Conservation (phyloP, 2,329 filamentous ascomycete genomes). For the Scytalidium lignicola region DNA sequence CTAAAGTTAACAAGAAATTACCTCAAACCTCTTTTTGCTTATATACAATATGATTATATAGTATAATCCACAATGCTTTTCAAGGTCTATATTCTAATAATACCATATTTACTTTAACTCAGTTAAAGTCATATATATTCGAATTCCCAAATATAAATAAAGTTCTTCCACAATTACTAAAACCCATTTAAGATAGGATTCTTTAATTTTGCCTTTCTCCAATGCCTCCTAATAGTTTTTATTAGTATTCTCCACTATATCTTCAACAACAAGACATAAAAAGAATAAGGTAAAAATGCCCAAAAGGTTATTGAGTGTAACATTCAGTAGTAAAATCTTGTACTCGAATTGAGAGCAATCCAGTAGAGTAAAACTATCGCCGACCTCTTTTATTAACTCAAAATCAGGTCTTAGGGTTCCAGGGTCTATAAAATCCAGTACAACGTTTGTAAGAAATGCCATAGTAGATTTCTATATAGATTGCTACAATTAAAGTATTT, state of each 20-base stretch:
- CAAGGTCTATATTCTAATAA: background rate
- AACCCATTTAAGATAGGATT: background rate
- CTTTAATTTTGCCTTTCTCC: background rate
- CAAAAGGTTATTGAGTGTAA: background rate
- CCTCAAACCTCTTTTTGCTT: background rate
- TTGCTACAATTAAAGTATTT: too few species aligned
- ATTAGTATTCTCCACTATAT: background rate
- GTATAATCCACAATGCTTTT: too few species aligned
- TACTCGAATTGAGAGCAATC: background rate
- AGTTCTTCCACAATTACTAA: background rate
- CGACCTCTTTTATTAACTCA: background rate
- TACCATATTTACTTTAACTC: background rate
- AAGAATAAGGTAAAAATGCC: background rate
- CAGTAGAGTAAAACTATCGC: background rate
- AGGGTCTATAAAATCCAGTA: background rate
- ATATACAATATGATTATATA: background rate
- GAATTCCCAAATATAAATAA: background rate
- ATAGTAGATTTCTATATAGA: background rate
- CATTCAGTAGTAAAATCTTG: background rate
- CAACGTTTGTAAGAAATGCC: background rate
- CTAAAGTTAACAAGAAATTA: background rate
- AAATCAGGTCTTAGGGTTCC: background rate
- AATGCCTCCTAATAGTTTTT: background rate
- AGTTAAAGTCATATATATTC: background rate
- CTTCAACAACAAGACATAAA: background rate